Conservation (phyloP, 1,139 yeast species). For the Protomyces inundatus region DNA sequence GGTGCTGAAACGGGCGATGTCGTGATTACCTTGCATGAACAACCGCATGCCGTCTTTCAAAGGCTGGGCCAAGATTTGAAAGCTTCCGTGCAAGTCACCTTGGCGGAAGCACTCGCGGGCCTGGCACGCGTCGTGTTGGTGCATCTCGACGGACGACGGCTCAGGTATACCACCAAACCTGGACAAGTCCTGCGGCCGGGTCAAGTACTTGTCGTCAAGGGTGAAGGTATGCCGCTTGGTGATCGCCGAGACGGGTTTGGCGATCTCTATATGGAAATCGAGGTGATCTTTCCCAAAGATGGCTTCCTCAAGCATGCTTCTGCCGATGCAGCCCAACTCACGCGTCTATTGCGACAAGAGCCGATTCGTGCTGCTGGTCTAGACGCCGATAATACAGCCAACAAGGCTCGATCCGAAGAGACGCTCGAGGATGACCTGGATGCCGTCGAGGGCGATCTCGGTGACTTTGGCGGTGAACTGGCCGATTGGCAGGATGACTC, state of each 20-base stretch:
- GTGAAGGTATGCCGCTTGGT: conserved; percentile 83
- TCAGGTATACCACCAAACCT: conserved; percentile 53
- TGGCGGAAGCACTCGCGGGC: conserved; percentile 80
- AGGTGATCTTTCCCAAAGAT: conserved; percentile 77
- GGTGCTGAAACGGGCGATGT: conserved; percentile 78
- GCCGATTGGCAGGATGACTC: conserved; percentile 13
- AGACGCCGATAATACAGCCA: neutral
- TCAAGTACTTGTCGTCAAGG: conserved; percentile 57
- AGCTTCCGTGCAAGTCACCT: conserved; percentile 55
- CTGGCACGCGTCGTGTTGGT: conserved; percentile 58
- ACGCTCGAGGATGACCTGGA: conserved; percentile 19
- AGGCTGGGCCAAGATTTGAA: conserved; percentile 63
- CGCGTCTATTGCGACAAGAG: conserved; percentile 16
- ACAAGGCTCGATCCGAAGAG: neutral
- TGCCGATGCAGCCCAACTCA: conserved; percentile 13
- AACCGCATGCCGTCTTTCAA: conserved; percentile 47
- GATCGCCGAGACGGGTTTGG: conserved; percentile 50
- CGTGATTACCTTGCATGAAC: conserved; percentile 53
- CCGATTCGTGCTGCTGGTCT: neutral
- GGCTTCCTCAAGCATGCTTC: conserved; percentile 47
- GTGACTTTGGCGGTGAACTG: conserved; percentile 24
- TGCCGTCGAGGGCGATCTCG: conserved; percentile 13
- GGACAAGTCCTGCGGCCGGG: conserved; percentile 75
- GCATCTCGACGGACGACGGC: conserved; percentile 76
- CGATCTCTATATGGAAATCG: conserved; percentile 64